Base-by-base conservation (phyloP, 768 basidiomycete species). In the Pulveroboletus sp. region DNA sequence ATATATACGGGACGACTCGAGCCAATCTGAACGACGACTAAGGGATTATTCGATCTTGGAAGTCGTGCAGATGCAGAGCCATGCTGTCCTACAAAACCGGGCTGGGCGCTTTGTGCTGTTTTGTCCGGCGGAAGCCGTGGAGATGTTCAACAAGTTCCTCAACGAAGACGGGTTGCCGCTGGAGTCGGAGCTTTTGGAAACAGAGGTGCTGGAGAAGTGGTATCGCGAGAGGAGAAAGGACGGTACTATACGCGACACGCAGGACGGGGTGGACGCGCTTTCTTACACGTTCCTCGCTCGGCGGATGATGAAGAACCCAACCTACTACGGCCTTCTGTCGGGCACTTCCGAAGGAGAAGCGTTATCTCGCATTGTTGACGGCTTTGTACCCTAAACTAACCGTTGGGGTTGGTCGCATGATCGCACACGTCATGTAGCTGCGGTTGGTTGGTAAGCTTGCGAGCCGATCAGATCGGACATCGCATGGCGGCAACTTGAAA, bases 11-110 rank as follows among this genome's bases (percentile, higher is more conserved):
- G 57, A 74, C 7, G 71, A 75, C 34, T 67, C 64, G 31, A 73
- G 71, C 46, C 75, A 71, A 13, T 62, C 72, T 9, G 82, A 85
- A 51, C 81, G 87, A 20, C 84, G 86, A 58, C 63, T 95, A 43
- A 76, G 77, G 37, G 92, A 93, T 63, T 98, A 98, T 66, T 72
- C 73, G 0, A 71, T 95, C 31, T 75, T 80, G 17, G 93, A 98
- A 58, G 69, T 99, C 30, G 82, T 89, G 43, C 83, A 82, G 49
- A 98, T 99, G 94, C 94, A 98, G 68, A 82, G 89, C 47, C 80
- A 82, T 27, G 93, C 93, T 4, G 78, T 92, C 12, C 78, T 77
- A 47, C 81, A 83, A 55, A 69, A 74, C 1, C 75, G 73, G 10
- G 56, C 71, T 0, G 87, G 90, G 1, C 76, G 77, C 49, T 93